These are phyloP conservation scores for Strigomonas galati DNA, from an alignment of 208 protist genomes.

Conservation along the genomic window DNA sequence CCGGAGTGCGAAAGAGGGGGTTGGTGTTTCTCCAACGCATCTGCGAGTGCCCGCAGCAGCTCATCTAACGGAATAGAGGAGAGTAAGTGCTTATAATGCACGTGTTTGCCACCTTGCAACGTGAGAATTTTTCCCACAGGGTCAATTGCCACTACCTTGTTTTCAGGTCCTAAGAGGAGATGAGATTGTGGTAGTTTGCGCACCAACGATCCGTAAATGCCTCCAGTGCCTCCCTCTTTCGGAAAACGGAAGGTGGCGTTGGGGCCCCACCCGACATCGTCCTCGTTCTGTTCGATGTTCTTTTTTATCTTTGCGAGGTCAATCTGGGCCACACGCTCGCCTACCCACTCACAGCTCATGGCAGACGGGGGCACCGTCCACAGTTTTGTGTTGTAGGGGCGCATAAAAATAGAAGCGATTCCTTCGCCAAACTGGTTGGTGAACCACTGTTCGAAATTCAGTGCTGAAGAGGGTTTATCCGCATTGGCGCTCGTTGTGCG, in stretches of 20 bases:
- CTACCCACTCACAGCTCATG: constrained; percentile 71
- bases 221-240: constrained; percentile 54
- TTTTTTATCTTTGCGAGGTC: constrained; percentile 47
- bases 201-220: constrained; percentile 51
- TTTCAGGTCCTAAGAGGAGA: constrained; percentile 23
- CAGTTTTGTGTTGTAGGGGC: constrained; percentile 81
- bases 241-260: constrained; percentile 81
- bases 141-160: constrained; percentile 36
- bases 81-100: constrained; percentile 51
- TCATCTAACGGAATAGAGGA: constrained; percentile 56
- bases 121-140: constrained; percentile 31
- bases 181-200: constrained; percentile 34
- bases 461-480: background rate
- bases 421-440: constrained; percentile 54
- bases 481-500: constrained; percentile 19
- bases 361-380: constrained; percentile 64
- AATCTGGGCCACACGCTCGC: constrained; percentile 72
- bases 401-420: constrained; percentile 68
- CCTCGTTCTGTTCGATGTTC: constrained; percentile 43
- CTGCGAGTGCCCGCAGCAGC: constrained; percentile 30
- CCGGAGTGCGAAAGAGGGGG: background rate
- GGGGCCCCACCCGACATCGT: constrained; percentile 73
- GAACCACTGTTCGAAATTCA: constrained; percentile 59
- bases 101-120: constrained; percentile 27
- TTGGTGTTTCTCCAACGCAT: constrained; percentile 7